Conservation (phyloP, 345 rosid genomes). For the Laguncularia racemosa region DNA sequence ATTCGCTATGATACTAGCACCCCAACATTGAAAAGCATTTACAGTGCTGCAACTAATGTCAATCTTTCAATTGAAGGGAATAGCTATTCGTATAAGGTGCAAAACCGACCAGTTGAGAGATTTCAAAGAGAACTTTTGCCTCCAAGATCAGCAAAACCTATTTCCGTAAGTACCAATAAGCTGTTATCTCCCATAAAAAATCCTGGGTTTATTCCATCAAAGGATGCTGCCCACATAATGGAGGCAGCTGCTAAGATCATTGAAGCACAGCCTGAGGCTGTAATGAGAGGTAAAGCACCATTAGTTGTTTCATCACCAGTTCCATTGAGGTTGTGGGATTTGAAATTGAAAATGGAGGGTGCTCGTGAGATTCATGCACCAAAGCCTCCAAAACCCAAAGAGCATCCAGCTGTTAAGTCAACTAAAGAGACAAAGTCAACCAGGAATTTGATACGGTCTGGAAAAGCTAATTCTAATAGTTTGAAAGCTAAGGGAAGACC, state of each 20-base stretch:
- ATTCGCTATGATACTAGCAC: slow-evolving; percentile 21
- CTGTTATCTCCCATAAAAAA: slow-evolving; percentile 67
- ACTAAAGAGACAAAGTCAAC: slow-evolving; percentile 20
- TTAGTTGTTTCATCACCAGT: slow-evolving; percentile 42
- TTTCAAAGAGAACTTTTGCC: slow-evolving; percentile 80
- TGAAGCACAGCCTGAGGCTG: slow-evolving; percentile 52
- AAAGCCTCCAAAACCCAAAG: slow-evolving; percentile 31
- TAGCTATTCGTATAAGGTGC: slow-evolving; percentile 19
- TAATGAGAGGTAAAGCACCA: slow-evolving; percentile 31
- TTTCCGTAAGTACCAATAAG: slow-evolving; percentile 51
- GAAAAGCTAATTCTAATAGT: slow-evolving; percentile 26
- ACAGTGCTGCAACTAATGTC: no score
- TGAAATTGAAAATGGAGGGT: slow-evolving; percentile 74
- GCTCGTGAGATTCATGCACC: slow-evolving; percentile 28
- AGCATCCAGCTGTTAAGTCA: slow-evolving; percentile 12
- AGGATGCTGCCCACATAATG: slow-evolving; percentile 50
- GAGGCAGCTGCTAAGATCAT: slow-evolving; percentile 83
- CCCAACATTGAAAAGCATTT: neutral
- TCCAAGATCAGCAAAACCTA: slow-evolving; percentile 64
- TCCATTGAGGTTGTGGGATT: slow-evolving; percentile 65
- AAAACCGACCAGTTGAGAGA: slow-evolving; percentile 49
- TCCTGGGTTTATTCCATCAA: slow-evolving; percentile 47
- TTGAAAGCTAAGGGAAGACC: slow-evolving; percentile 37
- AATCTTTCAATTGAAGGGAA: slow-evolving; percentile 31
- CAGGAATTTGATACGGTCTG: slow-evolving; percentile 16